Evolutionary conservation across 352 stramenopile species (phyloP).

Genomic region (Phytophthora quininea): DNA sequence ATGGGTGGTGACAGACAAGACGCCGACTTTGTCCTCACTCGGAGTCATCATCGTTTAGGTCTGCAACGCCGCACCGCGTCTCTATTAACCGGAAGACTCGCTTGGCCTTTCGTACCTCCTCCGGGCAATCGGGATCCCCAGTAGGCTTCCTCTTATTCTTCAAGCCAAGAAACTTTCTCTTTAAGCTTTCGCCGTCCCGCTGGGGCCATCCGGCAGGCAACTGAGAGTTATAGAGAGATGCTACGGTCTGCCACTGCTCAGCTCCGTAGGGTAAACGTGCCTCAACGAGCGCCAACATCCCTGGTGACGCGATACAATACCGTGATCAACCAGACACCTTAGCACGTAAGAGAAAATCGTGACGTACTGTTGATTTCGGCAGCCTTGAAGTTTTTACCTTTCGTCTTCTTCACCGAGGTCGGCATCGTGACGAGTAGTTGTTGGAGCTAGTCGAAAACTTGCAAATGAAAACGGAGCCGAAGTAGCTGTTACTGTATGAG

Average conservation of each 20-base stretch:
- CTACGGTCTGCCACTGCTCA: not conserved
- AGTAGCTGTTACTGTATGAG: too few relatives aligned
- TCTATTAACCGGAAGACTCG: not conserved
- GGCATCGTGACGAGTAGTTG: not conserved
- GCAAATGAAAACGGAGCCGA: not conserved
- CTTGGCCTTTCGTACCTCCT: not conserved
- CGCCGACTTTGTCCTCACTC: too few relatives aligned
- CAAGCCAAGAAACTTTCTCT: not conserved
- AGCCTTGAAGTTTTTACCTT: not conserved
- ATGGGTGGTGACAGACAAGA: too few relatives aligned
- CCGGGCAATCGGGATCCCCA: not conserved
- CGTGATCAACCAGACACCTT: too few relatives aligned
- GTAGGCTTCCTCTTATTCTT: not conserved
- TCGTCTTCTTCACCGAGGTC: not conserved
- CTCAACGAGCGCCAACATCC: not conserved
- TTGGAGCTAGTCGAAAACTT: not conserved
- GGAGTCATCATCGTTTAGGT: not conserved
- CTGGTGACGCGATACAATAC: not conserved
- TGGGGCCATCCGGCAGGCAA: not conserved
- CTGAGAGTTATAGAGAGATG: not conserved
- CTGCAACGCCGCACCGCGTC: not conserved
- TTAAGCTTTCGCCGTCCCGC: not conserved
- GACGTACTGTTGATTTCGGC: not conserved
- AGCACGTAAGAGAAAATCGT: not conserved
- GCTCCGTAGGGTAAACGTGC: not conserved